A percentile compares a stretch with the other conserved stretches of the same genome.
These are phyloP conservation scores for Neckera pumila DNA, from an alignment of 225 moss, liverwort and hornwort genomes.

Conservation along the genomic window DNA sequence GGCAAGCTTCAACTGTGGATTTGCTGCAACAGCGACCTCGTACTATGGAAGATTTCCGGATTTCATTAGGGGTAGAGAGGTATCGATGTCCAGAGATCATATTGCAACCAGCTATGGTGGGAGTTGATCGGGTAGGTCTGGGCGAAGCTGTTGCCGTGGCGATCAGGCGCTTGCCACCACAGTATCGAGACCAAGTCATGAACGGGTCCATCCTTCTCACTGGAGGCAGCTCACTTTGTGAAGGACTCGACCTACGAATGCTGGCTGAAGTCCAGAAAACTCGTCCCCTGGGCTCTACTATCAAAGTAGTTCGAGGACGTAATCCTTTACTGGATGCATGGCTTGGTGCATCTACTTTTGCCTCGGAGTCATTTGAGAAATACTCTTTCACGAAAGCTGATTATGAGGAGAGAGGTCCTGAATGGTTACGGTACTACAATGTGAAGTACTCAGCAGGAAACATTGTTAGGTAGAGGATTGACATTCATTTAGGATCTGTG, in stretches of 20 bases:
- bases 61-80: constrained; percentile 64
- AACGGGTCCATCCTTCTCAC: constrained; percentile 72
- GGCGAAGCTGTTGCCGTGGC: constrained; percentile 70
- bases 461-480: neutral
- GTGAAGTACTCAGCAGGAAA: constrained; percentile 42
- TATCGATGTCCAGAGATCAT: constrained; percentile 83
- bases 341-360: constrained; percentile 76
- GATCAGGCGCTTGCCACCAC: constrained; percentile 58
- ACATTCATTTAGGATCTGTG: neutral
- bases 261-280: constrained; percentile 49
- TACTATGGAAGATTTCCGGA: constrained; percentile 83
- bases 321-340: constrained; percentile 75
- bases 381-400: constrained; percentile 64
- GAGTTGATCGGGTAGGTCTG: constrained; percentile 80
- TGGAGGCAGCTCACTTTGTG: constrained; percentile 71
- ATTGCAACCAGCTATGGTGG: constrained; percentile 80
- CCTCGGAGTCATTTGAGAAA: constrained; percentile 50
- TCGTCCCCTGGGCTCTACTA: constrained; percentile 53
- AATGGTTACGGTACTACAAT: constrained; percentile 80
- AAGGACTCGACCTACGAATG: constrained; percentile 63
- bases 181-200: constrained; percentile 46
- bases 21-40: constrained; percentile 44
- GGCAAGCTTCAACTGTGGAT: constrained; percentile 33
- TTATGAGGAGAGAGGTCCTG: constrained; percentile 75
- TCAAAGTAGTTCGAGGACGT: constrained; percentile 45